Conservation (phyloP, 192 early-diverging fungal species). For the Linnemannia elongata region DNA sequence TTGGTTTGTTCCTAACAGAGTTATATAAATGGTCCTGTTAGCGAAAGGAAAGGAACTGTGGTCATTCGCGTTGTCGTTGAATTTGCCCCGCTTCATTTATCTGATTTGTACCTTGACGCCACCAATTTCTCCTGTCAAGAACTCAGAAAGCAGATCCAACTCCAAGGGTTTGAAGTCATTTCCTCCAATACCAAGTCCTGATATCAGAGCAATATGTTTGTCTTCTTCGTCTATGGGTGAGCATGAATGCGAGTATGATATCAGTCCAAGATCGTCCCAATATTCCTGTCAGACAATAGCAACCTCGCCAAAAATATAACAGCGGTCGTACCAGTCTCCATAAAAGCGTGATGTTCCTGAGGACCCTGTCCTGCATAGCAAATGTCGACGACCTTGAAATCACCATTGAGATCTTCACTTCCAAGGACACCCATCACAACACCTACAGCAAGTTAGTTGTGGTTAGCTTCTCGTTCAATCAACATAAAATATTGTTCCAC, state of each 20-base stretch:
- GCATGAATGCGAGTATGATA: not conserved
- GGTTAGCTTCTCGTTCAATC: not conserved
- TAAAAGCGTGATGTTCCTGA: conserved; percentile 58
- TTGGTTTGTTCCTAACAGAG: conserved; percentile 64
- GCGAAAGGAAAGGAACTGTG: not conserved
- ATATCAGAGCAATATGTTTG: conserved; percentile 83
- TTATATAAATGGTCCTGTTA: not conserved
- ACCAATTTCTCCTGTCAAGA: conserved; percentile 83
- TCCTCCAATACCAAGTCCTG: conserved; percentile 80
- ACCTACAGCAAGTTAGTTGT: conserved; percentile 58
- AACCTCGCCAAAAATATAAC: not conserved
- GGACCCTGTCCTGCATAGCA: conserved; percentile 79
- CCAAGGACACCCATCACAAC: conserved; percentile 86
- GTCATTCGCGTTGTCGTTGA: not conserved
- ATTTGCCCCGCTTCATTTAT: not conserved
- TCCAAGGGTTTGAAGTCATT: conserved; percentile 66
- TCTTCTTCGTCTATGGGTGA: conserved; percentile 55
- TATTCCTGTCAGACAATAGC: too few relatives aligned
- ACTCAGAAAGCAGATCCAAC: conserved; percentile 83
- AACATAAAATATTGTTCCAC: not conserved
- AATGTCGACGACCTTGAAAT: conserved; percentile 89
- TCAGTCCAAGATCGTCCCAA: not conserved
- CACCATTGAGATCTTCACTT: conserved; percentile 77
- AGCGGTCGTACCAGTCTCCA: conserved; percentile 48
- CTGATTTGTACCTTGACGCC: conserved; percentile 49